Evolutionary conservation across 805 yeast species (phyloP).

Genomic region (Middelhovenomyces tepae): DNA sequence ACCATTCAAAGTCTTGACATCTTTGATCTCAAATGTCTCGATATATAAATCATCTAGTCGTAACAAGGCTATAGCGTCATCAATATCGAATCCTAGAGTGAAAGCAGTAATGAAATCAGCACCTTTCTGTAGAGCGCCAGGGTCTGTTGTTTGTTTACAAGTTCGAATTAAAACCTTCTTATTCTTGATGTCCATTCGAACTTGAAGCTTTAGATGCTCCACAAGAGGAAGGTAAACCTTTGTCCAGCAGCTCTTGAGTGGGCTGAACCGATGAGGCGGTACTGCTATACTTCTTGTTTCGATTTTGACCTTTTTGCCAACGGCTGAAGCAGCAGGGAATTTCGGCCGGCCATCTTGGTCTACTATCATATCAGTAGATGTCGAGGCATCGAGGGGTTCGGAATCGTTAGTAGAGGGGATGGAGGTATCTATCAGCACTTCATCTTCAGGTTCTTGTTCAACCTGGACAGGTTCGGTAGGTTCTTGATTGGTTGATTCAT

Average conservation of each 20-base stretch:
- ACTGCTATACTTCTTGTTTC: conserved; percentile 86
- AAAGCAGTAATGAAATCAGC: conserved; percentile 96
- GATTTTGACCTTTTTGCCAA: conserved; percentile 58
- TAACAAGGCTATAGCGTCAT: conserved; percentile 90
- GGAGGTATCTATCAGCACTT: conserved; percentile 4
- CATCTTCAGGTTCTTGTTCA: background rate
- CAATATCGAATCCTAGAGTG: conserved; percentile 92
- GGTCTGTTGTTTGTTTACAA: conserved; percentile 72
- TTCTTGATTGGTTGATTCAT: background rate
- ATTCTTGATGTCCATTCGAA: conserved; percentile 80
- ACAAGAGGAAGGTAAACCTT: conserved; percentile 94
- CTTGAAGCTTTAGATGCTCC: conserved; percentile 89
- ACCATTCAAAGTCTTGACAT: conserved; percentile 89
- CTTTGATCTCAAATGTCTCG: conserved; percentile 94
- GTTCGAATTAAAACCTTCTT: conserved; percentile 78
- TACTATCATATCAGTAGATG: conserved; percentile 35
- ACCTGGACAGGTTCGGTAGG: background rate
- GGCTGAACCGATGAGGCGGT: conserved; percentile 97
- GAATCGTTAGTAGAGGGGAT: background rate
- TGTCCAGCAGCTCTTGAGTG: conserved; percentile 82
- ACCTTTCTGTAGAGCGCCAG: conserved; percentile 94
- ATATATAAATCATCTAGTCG: conserved; percentile 93
- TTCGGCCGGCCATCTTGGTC: conserved; percentile 87
- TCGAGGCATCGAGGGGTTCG: background rate
- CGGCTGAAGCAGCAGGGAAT: conserved; percentile 63